Conservation (phyloP, 352 stramenopile genomes). For the Pelagophyceae sp. region DNA sequence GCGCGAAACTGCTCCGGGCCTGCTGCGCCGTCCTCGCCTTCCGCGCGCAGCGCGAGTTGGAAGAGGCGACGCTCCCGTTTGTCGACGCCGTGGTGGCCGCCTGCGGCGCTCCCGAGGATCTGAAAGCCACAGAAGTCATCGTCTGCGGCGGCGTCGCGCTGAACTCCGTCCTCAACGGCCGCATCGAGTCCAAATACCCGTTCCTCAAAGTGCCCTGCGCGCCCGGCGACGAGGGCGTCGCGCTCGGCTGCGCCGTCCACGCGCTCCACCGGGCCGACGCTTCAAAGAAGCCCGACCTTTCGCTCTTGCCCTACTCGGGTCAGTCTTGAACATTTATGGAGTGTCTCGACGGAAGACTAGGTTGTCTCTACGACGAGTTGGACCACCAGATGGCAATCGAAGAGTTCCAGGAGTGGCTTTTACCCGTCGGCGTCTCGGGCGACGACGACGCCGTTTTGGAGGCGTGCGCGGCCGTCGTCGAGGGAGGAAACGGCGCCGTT, state of each 20-base stretch:
- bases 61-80: constrained; percentile 31
- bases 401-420: constrained; percentile 22
- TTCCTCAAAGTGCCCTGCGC: constrained; percentile 32
- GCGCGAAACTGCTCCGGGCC: constrained; percentile 9
- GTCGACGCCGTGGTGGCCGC: not conserved
- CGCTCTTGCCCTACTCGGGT: not conserved
- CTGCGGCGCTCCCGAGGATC: not conserved
- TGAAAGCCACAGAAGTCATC: constrained; percentile 29
- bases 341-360: too few relatives aligned
- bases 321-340: too few relatives aligned
- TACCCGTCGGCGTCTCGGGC: not conserved
- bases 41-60: constrained; percentile 30
- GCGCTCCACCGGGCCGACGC: not conserved
- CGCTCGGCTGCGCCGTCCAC: constrained; percentile 27
- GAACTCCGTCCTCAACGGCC: constrained; percentile 41
- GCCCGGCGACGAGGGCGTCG: constrained; percentile 34
- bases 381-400: constrained; percentile 5
- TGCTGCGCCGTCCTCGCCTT: constrained; percentile 35
- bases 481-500: constrained; percentile 40
- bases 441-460: not conserved
- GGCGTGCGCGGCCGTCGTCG: constrained; percentile 19
- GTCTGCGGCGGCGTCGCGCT: constrained; percentile 39
- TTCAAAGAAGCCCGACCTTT: not conserved
- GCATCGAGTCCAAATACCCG: constrained; percentile 26
- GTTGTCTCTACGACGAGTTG: not conserved